Conservation (phyloP, 495 filamentous ascomycete genomes). For the Hypoxylon lenormandii region DNA sequence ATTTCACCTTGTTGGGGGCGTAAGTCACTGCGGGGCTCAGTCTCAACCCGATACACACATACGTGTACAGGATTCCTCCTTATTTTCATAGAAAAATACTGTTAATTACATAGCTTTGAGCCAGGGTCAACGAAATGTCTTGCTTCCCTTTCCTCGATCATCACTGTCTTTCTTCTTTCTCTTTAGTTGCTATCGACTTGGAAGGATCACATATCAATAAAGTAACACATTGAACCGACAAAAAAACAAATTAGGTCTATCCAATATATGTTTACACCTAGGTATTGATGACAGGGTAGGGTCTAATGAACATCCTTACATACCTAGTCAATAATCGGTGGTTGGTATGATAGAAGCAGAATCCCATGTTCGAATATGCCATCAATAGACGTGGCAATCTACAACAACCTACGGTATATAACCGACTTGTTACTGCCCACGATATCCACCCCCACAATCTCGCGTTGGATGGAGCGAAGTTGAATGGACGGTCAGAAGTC, state of each 20-base stretch:
- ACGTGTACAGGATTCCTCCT: background rate
- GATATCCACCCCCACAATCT: slow-evolving; percentile 10
- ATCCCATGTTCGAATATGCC: background rate
- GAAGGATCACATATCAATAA: no score
- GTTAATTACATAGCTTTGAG: no score
- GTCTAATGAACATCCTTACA: no score
- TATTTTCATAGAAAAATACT: no score
- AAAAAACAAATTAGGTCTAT: no score
- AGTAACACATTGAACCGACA: no score
- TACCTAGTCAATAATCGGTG: background rate
- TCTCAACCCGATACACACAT: background rate
- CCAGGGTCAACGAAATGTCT: no score
- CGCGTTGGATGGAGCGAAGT: background rate
- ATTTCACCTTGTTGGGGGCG: slow-evolving; percentile 4
- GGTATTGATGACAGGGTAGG: background rate
- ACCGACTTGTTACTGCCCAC: background rate
- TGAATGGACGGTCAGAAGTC: background rate
- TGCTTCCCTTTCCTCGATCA: no score
- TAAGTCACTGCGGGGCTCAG: background rate
- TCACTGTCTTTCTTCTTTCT: no score
- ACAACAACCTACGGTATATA: background rate
- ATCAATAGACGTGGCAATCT: background rate
- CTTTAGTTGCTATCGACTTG: no score
- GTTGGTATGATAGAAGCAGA: background rate
- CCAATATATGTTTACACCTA: background rate